phyloP scores from a whole-genome alignment of 164 flowering plant genomes.

The Litsea cubeba region DNA sequence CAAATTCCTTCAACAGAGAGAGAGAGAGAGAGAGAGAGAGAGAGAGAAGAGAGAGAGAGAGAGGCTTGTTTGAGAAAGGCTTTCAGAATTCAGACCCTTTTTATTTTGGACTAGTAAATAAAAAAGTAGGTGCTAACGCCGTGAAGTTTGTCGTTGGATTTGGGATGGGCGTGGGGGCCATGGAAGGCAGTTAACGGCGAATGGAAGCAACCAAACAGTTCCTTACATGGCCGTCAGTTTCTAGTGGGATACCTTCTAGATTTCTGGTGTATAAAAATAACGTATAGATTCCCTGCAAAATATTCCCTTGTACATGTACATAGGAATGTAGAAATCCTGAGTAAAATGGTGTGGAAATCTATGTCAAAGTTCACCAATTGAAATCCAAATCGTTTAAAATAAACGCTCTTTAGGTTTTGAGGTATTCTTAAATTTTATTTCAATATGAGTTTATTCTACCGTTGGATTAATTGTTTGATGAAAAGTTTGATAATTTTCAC shows the following conservation, averaged over 20 bases:
- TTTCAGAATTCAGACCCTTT: constrained; percentile 10
- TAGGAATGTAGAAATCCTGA: no score
- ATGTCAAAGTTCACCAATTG: no score
- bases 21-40: constrained; percentile 9
- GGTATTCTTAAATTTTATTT: no score
- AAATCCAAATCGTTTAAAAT: no score
- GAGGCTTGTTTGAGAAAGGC: constrained; percentile 30
- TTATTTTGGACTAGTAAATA: constrained; percentile 19
- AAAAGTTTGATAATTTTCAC: no score
- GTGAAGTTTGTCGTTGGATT: constrained; percentile 3
- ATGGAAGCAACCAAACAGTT: constrained; percentile 18
- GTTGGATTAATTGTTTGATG: no score
- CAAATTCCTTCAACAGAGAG: not conserved
- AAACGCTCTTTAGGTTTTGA: fast-evolving
- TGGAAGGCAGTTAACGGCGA: constrained; percentile 18
- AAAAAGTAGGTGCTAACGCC: constrained; percentile 17
- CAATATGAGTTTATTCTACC: no score
- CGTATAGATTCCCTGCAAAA: no score
- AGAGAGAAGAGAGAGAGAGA: constrained; percentile 12
- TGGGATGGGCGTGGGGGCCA: not conserved
- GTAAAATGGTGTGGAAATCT: no score
- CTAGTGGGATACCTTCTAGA: no score
- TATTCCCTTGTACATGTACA: no score
- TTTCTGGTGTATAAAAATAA: no score
- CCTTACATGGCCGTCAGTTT: not conserved